Evolutionary conservation across 352 stramenopile genomes (phyloP), one percentile per base, ranked within the genome.

Genomic region (Phytophthora fragariaefolia): DNA sequence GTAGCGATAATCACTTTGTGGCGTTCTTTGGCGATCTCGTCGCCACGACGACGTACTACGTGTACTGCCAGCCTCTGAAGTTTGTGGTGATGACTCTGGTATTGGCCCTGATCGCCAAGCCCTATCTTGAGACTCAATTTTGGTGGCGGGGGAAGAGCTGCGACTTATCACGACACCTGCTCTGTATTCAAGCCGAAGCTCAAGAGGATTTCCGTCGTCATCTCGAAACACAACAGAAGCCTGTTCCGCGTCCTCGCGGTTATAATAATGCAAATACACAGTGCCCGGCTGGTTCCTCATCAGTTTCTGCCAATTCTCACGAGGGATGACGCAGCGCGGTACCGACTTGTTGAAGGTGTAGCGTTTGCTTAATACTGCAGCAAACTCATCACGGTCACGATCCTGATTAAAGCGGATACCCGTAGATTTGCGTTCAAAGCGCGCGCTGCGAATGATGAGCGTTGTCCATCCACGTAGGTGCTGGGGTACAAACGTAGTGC

Each of bases 351-450:
- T 82, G 36, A 83, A 69, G 13, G 69, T 78, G 58, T 81, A 88
- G 23, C 81, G 79, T 40, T 85, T 66, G 63, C 71, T 81, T 20
- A 90, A 58, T 15, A 49, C 58, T 24, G 63, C 64, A 27, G 65
- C 66, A 45, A 88, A 90, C 22, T 86, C 77, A 9, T 87, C 79
- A 26, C 77, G 65, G 50, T 90, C 81, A 12, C 77, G 79, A 40
- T 88, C 74, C 34, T 76, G 67, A 65, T 90, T 90, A 43, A 90
- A 90, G 13, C 73, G 77, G 22, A 88, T 82, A 7, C 81, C 79
- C 3, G 73, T 86, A 8, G 81, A 85, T 42, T 87, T 87, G 40
- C 81, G 77, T 62, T 84, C 73, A 47, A 84, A 90, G 13, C 60
- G 61, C 15, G 82, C 72, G 55, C 82, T 83, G 15, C 77, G 73